Percentiles rank a stretch among this genome's conserved stretches.
Evolutionary conservation across 2,329 filamentous ascomycete species (phyloP).

Genomic region (Anthostomella pinea): DNA sequence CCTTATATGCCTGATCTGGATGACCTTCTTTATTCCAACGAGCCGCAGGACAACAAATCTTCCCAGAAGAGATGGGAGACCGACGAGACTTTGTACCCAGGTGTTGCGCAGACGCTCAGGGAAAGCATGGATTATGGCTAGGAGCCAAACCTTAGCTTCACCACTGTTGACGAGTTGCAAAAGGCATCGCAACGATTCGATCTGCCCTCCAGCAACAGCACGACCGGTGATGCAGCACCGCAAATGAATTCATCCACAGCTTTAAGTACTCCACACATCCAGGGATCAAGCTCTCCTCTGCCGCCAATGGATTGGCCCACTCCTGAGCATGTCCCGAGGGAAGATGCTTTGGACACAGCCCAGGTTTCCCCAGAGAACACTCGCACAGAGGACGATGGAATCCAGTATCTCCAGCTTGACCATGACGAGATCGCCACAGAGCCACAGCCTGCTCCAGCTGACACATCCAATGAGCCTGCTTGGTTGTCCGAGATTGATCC

Average conservation of each 20-base stretch:
- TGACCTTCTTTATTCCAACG: constrained; percentile 11
- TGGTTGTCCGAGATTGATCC: constrained; percentile 29
- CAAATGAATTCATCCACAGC: constrained; percentile 3
- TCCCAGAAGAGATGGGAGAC: constrained; percentile 4
- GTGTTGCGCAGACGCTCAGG: constrained; percentile 23
- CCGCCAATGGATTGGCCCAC: constrained; percentile 1
- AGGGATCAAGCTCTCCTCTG: constrained; percentile 8
- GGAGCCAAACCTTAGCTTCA: constrained; percentile 31
- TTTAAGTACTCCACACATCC: not conserved
- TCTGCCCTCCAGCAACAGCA: constrained; percentile 10
- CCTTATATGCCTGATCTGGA: constrained; percentile 26
- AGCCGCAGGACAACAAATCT: not conserved
- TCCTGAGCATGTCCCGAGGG: no score
- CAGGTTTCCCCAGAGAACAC: constrained; percentile 1
- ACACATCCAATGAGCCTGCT: constrained; percentile 16
- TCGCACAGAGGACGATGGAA: not conserved
- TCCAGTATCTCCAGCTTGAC: no score
- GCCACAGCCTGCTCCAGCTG: no score
- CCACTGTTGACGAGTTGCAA: constrained; percentile 28
- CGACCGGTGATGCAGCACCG: not conserved
- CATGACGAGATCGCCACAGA: no score
- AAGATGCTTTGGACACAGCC: no score
- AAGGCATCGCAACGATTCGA: constrained; percentile 27
- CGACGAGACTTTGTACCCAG: constrained; percentile 29
- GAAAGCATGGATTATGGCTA: constrained; percentile 30